Conservation (phyloP, 2,329 filamentous ascomycete genomes). For the Paramyrothecium sp. region DNA sequence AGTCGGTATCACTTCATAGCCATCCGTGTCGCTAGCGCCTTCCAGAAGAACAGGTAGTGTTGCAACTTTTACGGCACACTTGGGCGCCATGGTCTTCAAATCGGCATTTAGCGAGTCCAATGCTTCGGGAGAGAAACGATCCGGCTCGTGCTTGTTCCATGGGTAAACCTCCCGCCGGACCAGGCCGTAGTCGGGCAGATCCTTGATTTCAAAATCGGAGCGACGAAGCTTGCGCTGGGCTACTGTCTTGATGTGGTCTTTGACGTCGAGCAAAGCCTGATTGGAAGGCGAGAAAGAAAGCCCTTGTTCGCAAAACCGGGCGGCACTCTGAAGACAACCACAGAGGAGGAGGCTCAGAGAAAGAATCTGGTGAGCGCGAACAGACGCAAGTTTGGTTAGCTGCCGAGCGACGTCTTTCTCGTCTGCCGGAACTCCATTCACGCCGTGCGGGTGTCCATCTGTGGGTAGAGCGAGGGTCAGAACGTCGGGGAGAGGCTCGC, state of each 20-base stretch:
- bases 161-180: slow-evolving; percentile 71
- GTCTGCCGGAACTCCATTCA: slow-evolving; percentile 29
- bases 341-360: slow-evolving; percentile 59
- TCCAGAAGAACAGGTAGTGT: slow-evolving; percentile 71
- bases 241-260: slow-evolving; percentile 51
- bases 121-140: slow-evolving; percentile 68
- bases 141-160: slow-evolving; percentile 67
- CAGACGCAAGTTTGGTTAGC: slow-evolving; percentile 49
- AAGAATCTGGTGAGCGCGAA: slow-evolving; percentile 59
- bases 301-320: slow-evolving; percentile 63
- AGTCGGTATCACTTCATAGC: slow-evolving; percentile 51
- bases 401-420: slow-evolving; percentile 30
- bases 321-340: slow-evolving; percentile 67
- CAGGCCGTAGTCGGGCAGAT: slow-evolving; percentile 67
- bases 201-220: slow-evolving; percentile 44
- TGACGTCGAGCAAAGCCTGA: slow-evolving; percentile 52
- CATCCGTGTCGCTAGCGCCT: slow-evolving; percentile 48
- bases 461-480: slow-evolving; percentile 43
- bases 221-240: slow-evolving; percentile 47
- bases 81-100: slow-evolving; percentile 69
- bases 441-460: slow-evolving; percentile 28
- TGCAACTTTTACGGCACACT: slow-evolving; percentile 75
- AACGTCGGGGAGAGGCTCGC: slow-evolving; percentile 39
- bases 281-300: slow-evolving; percentile 54
- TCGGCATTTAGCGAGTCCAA: slow-evolving; percentile 70